Percentiles rank a stretch among this genome's conserved stretches.
Conservation (phyloP, 106 monocot genomes). For the Hemerocallis citrina region DNA sequence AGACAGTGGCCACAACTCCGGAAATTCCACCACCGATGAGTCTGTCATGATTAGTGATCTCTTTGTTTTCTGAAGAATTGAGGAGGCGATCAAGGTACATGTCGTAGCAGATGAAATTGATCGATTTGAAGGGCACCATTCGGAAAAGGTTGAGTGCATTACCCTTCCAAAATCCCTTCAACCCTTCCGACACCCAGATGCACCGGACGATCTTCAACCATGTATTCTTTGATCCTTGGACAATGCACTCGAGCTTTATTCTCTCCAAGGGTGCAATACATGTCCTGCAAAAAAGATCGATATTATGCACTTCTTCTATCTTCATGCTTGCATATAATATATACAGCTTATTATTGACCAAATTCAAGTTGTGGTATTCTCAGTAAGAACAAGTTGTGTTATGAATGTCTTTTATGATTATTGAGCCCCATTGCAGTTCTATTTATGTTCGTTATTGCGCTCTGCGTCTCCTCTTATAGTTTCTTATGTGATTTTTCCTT, state of each 20-base stretch:
- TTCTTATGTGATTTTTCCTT: no score
- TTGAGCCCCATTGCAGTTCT: no score
- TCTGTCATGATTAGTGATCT: slow-evolving; percentile 42
- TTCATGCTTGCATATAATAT: no score
- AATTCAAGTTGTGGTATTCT: no score
- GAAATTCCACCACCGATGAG: slow-evolving; percentile 45
- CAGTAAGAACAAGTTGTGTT: no score
- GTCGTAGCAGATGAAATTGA: slow-evolving; percentile 59
- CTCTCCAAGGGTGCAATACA: slow-evolving; percentile 51
- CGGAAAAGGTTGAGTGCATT: slow-evolving; percentile 44
- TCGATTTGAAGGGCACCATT: slow-evolving; percentile 56
- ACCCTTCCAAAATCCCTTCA: slow-evolving; percentile 56
- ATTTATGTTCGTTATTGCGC: no score
- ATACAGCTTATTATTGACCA: no score
- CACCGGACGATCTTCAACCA: slow-evolving; percentile 16
- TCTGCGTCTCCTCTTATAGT: no score
- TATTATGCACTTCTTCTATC: no score
- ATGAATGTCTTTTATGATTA: no score
- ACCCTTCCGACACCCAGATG: slow-evolving; percentile 37
- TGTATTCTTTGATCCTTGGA: slow-evolving; percentile 18
- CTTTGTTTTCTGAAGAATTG: slow-evolving; percentile 8
- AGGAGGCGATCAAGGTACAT: slow-evolving; percentile 38
- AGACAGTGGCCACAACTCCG: slow-evolving; percentile 33
- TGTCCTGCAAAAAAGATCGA: slow-evolving; percentile 39
- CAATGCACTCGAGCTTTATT: slow-evolving; percentile 55